Percentiles rank a stretch among this genome's conserved stretches.
Evolutionary conservation across 352 stramenopile genomes (phyloP).

Genomic region (Pythium vanterpoolii): DNA sequence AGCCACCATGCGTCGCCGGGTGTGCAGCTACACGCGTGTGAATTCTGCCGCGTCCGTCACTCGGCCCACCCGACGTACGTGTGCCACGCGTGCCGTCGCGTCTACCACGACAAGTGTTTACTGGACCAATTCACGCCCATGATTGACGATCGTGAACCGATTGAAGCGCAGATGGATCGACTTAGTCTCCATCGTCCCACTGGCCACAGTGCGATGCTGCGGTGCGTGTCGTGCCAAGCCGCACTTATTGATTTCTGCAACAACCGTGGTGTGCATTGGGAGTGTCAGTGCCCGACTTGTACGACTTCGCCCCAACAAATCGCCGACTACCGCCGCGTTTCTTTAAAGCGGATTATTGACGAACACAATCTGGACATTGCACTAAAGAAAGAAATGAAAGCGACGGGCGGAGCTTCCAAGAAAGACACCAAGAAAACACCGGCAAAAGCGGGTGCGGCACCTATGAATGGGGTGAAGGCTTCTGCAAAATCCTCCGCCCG

Average conservation of each 20-base stretch:
- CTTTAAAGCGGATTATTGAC: constrained; percentile 20
- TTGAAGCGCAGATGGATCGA: constrained; percentile 13
- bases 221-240: constrained; percentile 16
- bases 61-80: constrained; percentile 7
- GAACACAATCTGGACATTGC: constrained; percentile 16
- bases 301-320: constrained; percentile 7
- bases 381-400: constrained; percentile 11
- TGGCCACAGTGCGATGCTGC: constrained; percentile 2
- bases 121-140: constrained; percentile 2
- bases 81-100: constrained; percentile 12
- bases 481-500: no score
- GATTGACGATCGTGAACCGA: constrained; percentile 1
- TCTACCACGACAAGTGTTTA: constrained; percentile 24
- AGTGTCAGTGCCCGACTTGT: constrained; percentile 18
- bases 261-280: constrained; percentile 5
- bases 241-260: constrained; percentile 20
- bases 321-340: constrained; percentile 12
- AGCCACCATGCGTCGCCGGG: neutral
- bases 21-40: constrained; percentile 5
- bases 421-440: neutral
- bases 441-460: no score
- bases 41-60: constrained; percentile 9
- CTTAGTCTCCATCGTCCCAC: constrained; percentile 6
- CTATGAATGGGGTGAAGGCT: no score
- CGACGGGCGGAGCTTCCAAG: neutral